Conservation (phyloP, 2,329 filamentous ascomycete species). For the Alternaria metachromatica region DNA sequence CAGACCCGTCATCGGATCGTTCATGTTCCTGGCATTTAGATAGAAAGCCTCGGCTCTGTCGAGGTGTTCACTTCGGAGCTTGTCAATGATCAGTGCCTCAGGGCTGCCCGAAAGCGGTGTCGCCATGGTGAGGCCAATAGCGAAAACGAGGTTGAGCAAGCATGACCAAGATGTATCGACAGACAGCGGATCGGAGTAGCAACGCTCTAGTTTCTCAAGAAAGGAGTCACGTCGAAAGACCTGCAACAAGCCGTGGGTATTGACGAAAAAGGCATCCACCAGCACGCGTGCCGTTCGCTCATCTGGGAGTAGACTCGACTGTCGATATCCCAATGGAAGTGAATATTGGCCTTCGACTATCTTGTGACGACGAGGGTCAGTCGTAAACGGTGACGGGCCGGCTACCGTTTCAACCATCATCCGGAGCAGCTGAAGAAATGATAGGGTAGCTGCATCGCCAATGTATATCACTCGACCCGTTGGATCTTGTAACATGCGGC, state of each 20-base stretch:
- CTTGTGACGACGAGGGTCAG: constrained; percentile 63
- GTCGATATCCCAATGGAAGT: constrained; percentile 54
- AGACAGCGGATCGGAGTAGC: constrained; percentile 62
- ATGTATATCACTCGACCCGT: constrained; percentile 66
- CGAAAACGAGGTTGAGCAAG: constrained; percentile 66
- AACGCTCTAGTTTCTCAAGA: constrained; percentile 57
- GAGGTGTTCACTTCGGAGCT: constrained; percentile 56
- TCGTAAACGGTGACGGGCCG: constrained; percentile 64
- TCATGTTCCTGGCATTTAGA: constrained; percentile 63
- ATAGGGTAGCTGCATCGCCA: constrained; percentile 68
- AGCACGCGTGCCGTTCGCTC: constrained; percentile 62
- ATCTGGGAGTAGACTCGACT: constrained; percentile 63
- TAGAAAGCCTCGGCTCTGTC: constrained; percentile 70
- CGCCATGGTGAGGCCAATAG: constrained; percentile 67
- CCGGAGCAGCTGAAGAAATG: constrained; percentile 66
- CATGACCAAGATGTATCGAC: constrained; percentile 63
- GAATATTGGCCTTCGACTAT: constrained; percentile 63
- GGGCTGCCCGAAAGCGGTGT: constrained; percentile 58
- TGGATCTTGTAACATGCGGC: constrained; percentile 66
- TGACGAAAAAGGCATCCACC: constrained; percentile 66
- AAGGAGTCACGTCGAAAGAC: constrained; percentile 63
- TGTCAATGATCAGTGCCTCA: constrained; percentile 60
- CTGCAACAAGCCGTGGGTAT: constrained; percentile 68
- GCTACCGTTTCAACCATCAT: constrained; percentile 64
- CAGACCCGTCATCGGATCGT: constrained; percentile 57